Conservation (phyloP, 768 basidiomycete genomes). For the Mycena vulgaris region DNA sequence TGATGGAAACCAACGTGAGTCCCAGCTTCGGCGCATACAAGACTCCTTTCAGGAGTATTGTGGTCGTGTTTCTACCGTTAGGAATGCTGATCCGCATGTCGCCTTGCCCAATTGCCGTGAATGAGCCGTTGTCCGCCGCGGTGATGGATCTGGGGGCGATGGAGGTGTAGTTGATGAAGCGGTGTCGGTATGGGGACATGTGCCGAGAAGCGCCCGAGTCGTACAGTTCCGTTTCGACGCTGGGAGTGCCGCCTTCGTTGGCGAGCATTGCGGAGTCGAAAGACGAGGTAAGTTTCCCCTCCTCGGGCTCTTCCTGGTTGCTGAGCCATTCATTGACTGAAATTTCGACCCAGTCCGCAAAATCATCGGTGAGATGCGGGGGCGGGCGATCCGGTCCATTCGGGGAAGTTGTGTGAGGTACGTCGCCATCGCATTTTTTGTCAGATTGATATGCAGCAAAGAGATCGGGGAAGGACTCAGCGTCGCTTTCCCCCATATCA, state of each 20-base stretch:
- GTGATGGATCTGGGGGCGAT: neutral
- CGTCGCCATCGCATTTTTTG: no score
- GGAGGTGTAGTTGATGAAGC: neutral
- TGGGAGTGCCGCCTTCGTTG: slow-evolving; percentile 9
- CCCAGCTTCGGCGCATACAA: neutral
- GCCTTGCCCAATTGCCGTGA: neutral
- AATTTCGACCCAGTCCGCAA: no score
- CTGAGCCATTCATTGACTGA: neutral
- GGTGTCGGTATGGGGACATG: neutral
- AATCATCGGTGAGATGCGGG: no score
- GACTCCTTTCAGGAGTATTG: neutral
- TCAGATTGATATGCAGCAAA: neutral
- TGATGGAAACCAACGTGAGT: slow-evolving; percentile 46
- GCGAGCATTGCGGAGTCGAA: slow-evolving; percentile 18
- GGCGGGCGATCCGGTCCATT: no score
- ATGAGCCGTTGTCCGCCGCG: neutral
- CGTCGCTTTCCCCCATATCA: neutral
- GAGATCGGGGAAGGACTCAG: slow-evolving; percentile 12
- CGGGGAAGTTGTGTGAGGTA: no score
- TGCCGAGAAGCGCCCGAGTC: neutral
- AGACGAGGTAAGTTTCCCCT: slow-evolving; percentile 11
- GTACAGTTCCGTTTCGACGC: slow-evolving; percentile 31
- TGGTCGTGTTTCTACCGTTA: neutral
- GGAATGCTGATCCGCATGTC: neutral
- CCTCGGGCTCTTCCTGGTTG: slow-evolving; percentile 19